phyloP scores from a whole-genome alignment of 2,329 filamentous ascomycete species.

The Graphiopsis chlorocephala region DNA sequence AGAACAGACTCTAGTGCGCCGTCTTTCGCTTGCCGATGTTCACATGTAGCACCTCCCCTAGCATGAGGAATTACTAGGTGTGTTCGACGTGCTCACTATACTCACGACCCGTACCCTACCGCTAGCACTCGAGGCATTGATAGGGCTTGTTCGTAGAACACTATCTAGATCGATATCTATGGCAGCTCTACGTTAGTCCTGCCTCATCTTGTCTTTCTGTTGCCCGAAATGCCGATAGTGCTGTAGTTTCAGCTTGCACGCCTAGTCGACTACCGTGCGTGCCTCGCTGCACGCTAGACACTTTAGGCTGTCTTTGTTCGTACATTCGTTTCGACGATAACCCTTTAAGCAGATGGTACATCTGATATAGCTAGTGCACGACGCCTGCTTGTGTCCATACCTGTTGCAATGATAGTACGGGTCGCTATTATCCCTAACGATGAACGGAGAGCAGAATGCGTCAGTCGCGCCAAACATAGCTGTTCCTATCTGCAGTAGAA shows the following conservation, averaged over 20 bases:
- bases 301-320: not conserved
- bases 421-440: not conserved
- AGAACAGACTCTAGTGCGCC: not conserved
- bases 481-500: not conserved
- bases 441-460: not conserved
- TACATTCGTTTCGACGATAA: not conserved
- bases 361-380: not conserved
- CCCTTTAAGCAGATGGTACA: not conserved
- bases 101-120: not conserved
- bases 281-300: not conserved
- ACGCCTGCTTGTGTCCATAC: constrained; percentile 8
- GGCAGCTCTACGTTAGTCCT: not conserved
- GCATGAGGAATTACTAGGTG: not conserved
- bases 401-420: constrained; percentile 1
- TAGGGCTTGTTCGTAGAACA: not conserved
- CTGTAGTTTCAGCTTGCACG: not conserved
- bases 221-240: not conserved
- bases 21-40: not conserved
- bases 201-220: not conserved
- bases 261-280: not conserved
- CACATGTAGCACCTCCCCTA: constrained; percentile 1
- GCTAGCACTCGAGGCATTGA: not conserved
- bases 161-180: not conserved
- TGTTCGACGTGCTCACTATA: not conserved
- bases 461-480: not conserved